Conservation (phyloP, 2,329 filamentous ascomycete genomes). For the Hypoxylon sp. region DNA sequence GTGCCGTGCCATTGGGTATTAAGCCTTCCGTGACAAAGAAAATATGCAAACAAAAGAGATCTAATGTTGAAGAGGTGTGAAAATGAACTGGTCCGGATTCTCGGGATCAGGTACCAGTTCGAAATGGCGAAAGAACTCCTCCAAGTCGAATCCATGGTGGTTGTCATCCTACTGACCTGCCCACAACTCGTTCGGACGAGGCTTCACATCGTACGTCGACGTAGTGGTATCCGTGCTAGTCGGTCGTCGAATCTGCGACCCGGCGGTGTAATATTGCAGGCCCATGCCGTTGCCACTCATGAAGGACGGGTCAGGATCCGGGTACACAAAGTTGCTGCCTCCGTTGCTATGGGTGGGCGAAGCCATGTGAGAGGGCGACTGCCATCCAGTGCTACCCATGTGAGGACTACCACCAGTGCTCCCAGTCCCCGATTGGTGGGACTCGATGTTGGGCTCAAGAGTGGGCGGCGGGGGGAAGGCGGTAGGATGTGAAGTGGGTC, state of each 20-base stretch:
- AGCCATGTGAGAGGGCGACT: slow-evolving; percentile 79
- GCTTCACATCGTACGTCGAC: slow-evolving; percentile 69
- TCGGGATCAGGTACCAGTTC: too few relatives aligned
- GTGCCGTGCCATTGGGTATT: slow-evolving; percentile 43
- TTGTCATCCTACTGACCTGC: slow-evolving; percentile 51
- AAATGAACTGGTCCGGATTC: too few relatives aligned
- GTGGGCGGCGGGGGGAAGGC: slow-evolving; percentile 85
- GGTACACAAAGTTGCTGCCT: slow-evolving; percentile 76
- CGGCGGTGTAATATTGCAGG: slow-evolving; percentile 77
- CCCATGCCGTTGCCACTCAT: slow-evolving; percentile 64
- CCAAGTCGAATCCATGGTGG: not conserved
- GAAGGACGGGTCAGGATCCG: slow-evolving; percentile 79
- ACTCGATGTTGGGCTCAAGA: slow-evolving; percentile 84
- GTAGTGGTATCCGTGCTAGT: slow-evolving; percentile 74
- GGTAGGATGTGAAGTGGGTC: slow-evolving; percentile 85
- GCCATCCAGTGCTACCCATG: slow-evolving; percentile 83
- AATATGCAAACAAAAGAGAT: slow-evolving; percentile 38
- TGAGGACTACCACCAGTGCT: slow-evolving; percentile 88
- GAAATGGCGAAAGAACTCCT: too few relatives aligned
- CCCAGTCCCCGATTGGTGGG: slow-evolving; percentile 70
- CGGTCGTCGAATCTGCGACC: slow-evolving; percentile 69
- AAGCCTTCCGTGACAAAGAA: slow-evolving; percentile 35
- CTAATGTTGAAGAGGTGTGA: slow-evolving; percentile 30
- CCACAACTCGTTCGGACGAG: slow-evolving; percentile 53
- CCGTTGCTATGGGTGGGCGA: slow-evolving; percentile 72